Evolutionary conservation across 768 basidiomycete species (phyloP), one percentile per base, ranked within the genome.

Genomic region (Hypsizygus marmoreus): DNA sequence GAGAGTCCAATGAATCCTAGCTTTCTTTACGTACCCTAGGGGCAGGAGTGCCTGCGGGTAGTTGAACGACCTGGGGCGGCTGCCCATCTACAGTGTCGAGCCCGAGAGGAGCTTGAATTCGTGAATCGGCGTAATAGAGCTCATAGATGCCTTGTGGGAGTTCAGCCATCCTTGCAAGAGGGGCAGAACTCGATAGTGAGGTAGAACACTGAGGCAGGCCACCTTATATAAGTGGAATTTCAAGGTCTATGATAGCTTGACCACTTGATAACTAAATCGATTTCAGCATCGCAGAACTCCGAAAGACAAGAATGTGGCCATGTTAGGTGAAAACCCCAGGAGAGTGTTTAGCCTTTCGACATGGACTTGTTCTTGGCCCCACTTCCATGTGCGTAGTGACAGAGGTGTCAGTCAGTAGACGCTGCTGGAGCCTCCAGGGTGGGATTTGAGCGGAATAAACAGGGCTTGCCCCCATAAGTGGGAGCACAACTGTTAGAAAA

Each of bases 11-110:
- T n/a, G n/a, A n/a, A n/a, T n/a, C n/a, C n/a, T n/a, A n/a, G n/a
- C n/a, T n/a, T n/a, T n/a, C n/a, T n/a, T n/a, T n/a, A n/a, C 36
- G 16, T 22, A 39, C 45, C 28, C 17, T 17, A 6, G 45, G 45
- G 10, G 45, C 36, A 22, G 45, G 9, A 6, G 36, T 31, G 2
- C 45, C 45, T 1, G 29, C 10, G 4, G 29, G 38, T 8, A 47
- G 23, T 22, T 47, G 37, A 3, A 40, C 38, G 3, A 40, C 45
- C 40, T 40, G 45, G 17, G 45, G 45, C n/a, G 45, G 29, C 28
- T 47, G 45, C 13, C 39, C 39, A 25, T 47, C 38, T 13, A 40
- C 25, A 14, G n/a, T 24, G 29, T 47, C 45, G 22, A 40, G 30
- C 6, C 29, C 37, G 23, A 40, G 38, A 25, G 45, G 45, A 19